Evolutionary conservation across 176 grass and related monocot genomes (phyloP), one percentile per base, ranked within the genome.

Genomic region (Areca catechu): DNA sequence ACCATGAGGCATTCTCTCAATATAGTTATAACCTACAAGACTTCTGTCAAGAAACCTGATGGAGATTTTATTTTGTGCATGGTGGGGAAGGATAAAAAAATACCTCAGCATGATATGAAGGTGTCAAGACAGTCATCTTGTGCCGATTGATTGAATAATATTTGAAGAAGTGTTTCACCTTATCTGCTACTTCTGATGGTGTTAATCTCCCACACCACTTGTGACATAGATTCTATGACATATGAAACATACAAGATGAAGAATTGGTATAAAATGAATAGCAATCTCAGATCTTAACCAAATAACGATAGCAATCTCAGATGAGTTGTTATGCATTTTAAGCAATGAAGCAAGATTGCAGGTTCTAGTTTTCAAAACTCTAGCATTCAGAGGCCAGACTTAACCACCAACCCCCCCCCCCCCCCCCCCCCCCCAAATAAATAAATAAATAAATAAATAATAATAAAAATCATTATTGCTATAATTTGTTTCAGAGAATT

Each of bases 121-220:
- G 87, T 21, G 93, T 97, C 65, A 97, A 63, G 50, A 97, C 93
- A 51, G 93, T 97, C 93, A 97, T 97, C 73, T 97, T 97, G 52
- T 97, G 92, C 18, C 92, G 77, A 70, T 97, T 97, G 27, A 91
- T 91, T n/a, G 93, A 73, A 27, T 97, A 91, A 63, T 91, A 85
- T 62, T 91, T 97, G 30, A 88, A 97, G 62, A 97, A 97, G 74
- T 97, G 86, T 63, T 97, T 97, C 62, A 97, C 93, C 82, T 97
- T 97, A 3, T 97, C 87, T 50, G 93, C 93, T 53, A 97, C 86
- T 51, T 91, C 93, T 43, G 81, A 83, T 15, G 93, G 93, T 56
- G 83, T 81, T 74, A 91, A 66, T 58, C 55, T 88, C 21, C 87
- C 80, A 58, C 78, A 87, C 93, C 93, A 97, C 52, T 82, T 82